Conservation (phyloP, 768 basidiomycete species). For the Suillus hirtellus region DNA sequence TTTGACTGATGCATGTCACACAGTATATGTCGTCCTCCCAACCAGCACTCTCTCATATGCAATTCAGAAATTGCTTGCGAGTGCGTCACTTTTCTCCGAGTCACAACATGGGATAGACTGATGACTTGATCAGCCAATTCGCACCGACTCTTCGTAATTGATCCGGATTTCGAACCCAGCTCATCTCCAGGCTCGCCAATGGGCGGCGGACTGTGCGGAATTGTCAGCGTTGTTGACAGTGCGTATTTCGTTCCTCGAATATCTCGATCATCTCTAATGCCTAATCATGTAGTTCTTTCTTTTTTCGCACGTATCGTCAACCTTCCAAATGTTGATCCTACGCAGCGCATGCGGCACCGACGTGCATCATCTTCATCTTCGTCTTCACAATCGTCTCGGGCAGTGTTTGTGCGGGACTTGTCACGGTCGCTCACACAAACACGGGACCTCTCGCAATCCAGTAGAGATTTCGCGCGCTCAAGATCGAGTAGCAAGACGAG, state of each 20-base stretch:
- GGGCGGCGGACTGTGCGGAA: conserved; percentile 57
- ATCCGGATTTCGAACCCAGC: conserved; percentile 49
- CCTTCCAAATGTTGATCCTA: conserved; percentile 74
- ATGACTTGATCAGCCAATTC: conserved; percentile 57
- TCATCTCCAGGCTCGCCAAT: conserved; percentile 49
- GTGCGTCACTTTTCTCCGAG: conserved; percentile 42
- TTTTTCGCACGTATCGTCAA: conserved; percentile 76
- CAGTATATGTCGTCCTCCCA: conserved; percentile 76
- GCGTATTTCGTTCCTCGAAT: conserved; percentile 24
- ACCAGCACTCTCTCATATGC: conserved; percentile 66
- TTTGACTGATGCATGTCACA: conserved; percentile 1
- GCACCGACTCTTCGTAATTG: conserved; percentile 77
- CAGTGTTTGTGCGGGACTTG: background rate
- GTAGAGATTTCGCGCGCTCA: conserved; percentile 37
- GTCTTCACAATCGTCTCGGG: conserved; percentile 49
- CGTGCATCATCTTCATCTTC: conserved; percentile 76
- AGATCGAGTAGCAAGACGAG: conserved; percentile 46
- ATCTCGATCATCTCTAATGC: background rate
- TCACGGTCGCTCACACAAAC: conserved; percentile 23
- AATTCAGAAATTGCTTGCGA: conserved; percentile 80
- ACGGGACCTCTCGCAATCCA: conserved; percentile 4
- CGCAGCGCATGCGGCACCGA: conserved; percentile 75
- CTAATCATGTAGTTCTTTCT: conserved; percentile 57
- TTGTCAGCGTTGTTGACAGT: conserved; percentile 87
- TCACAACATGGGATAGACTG: background rate